Evolutionary conservation across 202 grass and related monocot species (phyloP), one percentile per base, ranked within the genome.

Genomic region (Eragrostis tef): DNA sequence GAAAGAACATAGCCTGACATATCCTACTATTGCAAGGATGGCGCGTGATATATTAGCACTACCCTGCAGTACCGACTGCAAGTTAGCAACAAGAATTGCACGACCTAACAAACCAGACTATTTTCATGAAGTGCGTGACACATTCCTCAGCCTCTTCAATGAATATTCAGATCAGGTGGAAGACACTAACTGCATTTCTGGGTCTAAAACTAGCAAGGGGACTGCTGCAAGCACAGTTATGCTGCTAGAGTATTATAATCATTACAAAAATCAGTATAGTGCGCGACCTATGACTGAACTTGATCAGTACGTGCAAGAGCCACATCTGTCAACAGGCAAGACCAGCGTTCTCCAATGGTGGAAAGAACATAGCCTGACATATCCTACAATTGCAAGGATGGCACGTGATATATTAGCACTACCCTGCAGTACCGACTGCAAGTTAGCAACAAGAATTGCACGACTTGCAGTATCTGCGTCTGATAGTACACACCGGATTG

Each of bases 11-110:
- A 49, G 53, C 25, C 19, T 57, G 59, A 74, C 26, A 1, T 58
- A 80, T 58, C 49, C 36, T 19, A 86, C 60, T 1, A 11, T 80
- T 45, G 59, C 59, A 7, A 42, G 24, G 39, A 74, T 80, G 69
- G 84, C 69, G 0, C 14, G 69, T 2, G 70, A 80, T 59, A 25
- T 86, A n/a, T n/a, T 80, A 17, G 69, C 84, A 67, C 53, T 67
- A n/a, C 69, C 77, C n/a, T 19, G 46, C 16, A 57, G 50, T 49
- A 74, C 19, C 14, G 25, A 74, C n/a, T 59, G 69, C 49, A 80
- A 73, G 22, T 47, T 17, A 67, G 69, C 48, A 80, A 74, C 26
- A 86, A 80, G 27, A 16, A 63, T 45, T 1, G 83, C 27, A n/a
- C n/a, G 20, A 52, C 9, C 5, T 60, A 62, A 52, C 7, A 22